phyloP scores from a whole-genome alignment of 2,329 filamentous ascomycete species.

The Botryosphaeria dothidea region DNA sequence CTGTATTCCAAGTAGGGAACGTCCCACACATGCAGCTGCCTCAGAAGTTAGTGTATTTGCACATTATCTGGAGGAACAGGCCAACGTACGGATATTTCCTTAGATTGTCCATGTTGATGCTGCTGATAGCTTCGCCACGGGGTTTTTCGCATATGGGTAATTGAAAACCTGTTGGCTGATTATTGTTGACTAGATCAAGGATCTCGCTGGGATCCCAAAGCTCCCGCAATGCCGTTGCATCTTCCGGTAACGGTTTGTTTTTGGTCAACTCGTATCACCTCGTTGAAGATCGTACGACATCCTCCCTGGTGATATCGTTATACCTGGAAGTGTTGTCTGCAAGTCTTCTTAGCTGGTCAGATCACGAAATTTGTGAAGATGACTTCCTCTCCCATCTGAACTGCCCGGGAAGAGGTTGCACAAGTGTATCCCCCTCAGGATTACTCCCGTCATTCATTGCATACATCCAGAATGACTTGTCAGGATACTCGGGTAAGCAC shows the following conservation, averaged over 20 bases:
- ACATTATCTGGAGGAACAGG: not conserved
- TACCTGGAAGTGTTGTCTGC: not conserved
- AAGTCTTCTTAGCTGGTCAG: not conserved
- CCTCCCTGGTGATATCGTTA: not conserved
- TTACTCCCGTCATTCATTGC: not conserved
- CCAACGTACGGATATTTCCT: constrained; percentile 21
- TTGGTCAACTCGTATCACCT: not conserved
- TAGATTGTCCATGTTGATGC: constrained; percentile 3
- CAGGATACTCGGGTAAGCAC: not conserved
- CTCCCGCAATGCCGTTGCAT: not conserved
- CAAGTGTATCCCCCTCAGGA: not conserved
- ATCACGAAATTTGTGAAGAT: not conserved
- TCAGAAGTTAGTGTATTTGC: not conserved
- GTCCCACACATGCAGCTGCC: constrained; percentile 24
- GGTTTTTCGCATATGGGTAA: constrained; percentile 20
- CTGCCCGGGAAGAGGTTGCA: not conserved
- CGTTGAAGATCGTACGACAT: not conserved
- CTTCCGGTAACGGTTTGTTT: not conserved
- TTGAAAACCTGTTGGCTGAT: not conserved
- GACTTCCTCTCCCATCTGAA: not conserved
- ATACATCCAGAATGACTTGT: not conserved
- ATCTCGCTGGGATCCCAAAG: too few species aligned
- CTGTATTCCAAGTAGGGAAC: too few species aligned
- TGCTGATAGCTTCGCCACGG: constrained; percentile 23
- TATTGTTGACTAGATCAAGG: not conserved